phyloP scores from a whole-genome alignment of 2,329 filamentous ascomycete genomes.

The Trichoderma cornu-damae region DNA sequence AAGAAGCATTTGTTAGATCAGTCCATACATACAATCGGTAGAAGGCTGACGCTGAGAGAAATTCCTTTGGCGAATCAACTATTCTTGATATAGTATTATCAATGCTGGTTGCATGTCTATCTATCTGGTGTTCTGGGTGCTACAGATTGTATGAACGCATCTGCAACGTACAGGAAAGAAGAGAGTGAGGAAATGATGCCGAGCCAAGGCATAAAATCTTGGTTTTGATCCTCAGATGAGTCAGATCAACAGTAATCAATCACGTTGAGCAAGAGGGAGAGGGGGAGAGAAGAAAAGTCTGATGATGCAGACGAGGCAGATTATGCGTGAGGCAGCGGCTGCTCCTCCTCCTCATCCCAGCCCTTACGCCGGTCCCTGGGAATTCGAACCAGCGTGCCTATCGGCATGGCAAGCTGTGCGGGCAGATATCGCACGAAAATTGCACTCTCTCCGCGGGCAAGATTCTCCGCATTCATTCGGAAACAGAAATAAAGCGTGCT shows the following conservation, averaged over 20 bases:
- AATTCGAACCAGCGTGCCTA: constrained; percentile 3
- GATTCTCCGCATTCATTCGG: background rate
- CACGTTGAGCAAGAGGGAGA: too few relatives aligned
- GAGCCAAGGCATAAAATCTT: background rate
- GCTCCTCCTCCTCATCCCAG: constrained; percentile 6
- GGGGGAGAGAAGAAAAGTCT: too few relatives aligned
- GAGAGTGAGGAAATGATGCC: background rate
- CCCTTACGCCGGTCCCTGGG: constrained; percentile 7
- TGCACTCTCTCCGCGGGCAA: constrained; percentile 1
- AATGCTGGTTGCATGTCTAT: background rate
- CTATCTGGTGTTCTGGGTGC: background rate
- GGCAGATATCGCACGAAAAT: constrained; percentile 4
- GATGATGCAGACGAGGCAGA: too few relatives aligned
- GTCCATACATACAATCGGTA: too few relatives aligned
- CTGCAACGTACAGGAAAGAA: background rate
- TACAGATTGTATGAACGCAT: background rate
- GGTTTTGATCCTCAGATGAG: background rate
- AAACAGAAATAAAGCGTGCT: background rate
- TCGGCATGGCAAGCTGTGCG: constrained; percentile 2
- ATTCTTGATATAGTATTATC: too few relatives aligned
- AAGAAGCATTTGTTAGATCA: too few relatives aligned
- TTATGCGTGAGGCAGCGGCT: background rate
- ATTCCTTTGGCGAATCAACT: too few relatives aligned
- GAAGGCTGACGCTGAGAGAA: too few relatives aligned
- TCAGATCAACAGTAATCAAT: too few relatives aligned